A percentile compares a stretch with the other conserved stretches of the same genome.
Conservation (phyloP, 352 stramenopile genomes). For the Phytophthora multivora region DNA sequence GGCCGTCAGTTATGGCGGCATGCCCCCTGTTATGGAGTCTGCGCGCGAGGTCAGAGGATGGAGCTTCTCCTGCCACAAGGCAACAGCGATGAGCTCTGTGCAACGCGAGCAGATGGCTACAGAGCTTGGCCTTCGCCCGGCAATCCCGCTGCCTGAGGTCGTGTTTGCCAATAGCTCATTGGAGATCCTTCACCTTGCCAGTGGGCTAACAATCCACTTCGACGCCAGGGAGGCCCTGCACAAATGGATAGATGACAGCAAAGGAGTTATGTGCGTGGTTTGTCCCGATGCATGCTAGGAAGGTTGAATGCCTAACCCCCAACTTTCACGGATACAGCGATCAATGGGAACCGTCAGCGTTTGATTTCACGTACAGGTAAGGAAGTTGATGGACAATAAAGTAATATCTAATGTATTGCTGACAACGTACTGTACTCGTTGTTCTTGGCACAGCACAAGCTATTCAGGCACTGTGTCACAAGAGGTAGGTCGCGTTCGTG, state of each 20-base stretch:
- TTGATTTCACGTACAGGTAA: constrained; percentile 70
- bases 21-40: constrained; percentile 10
- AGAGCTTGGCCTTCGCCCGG: constrained; percentile 32
- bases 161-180: constrained; percentile 54
- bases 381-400: neutral
- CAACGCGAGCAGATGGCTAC: constrained; percentile 38
- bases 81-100: constrained; percentile 47
- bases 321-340: constrained; percentile 8
- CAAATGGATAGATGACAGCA: constrained; percentile 43
- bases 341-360: constrained; percentile 42
- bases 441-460: constrained; percentile 24
- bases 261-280: constrained; percentile 14
- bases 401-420: neutral
- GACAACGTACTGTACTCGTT: neutral
- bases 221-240: constrained; percentile 45
- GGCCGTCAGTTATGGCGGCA: neutral
- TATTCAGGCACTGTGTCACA: constrained; percentile 42
- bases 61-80: constrained; percentile 43
- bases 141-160: constrained; percentile 60
- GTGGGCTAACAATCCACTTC: constrained; percentile 46
- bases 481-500: constrained; percentile 5
- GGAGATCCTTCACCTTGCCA: constrained; percentile 31
- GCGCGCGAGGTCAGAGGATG: constrained; percentile 42
- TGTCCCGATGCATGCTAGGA: neutral
- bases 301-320: neutral